Base-by-base conservation (phyloP, 345 rosid species). In the Rhodamnia rubescens region DNA sequence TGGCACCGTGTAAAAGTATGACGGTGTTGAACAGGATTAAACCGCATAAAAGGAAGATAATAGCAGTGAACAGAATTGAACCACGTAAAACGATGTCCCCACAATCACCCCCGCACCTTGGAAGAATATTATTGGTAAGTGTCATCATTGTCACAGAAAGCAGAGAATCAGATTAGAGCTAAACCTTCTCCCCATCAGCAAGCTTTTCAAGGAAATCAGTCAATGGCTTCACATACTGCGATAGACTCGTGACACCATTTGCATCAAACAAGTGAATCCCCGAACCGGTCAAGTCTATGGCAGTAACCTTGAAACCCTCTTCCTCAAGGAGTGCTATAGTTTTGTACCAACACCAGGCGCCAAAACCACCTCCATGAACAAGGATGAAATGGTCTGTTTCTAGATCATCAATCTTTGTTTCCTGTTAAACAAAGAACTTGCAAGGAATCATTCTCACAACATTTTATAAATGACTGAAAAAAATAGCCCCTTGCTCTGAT, bases 321-420 rank as follows among this genome's bases (percentile, higher is more conserved):
- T 94, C 99, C 86, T 97, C 99, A 36, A 97, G 93, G 86, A 93
- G 95, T 54, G 99, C 96, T 57, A 97, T 95, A 82, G 99, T 92
- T 91, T 96, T 97, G 87, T 97, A 97, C 99, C 99, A 97, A 88
- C 99, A 96, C 99, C 99, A 97, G 83, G 99, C 99, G 4, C 99
- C 99, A 88, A 94, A 97, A 49, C 99, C 99, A 74, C 99, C 99
- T 84, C 99, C 99, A 88, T 97, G 99, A 69, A 96, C 95, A 86
- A 96, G 98, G 44, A 96, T 91, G 83, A 97, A 92, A 88, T 97
- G 96, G 86, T 89, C 90, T 85, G 98, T 93, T 87, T 97, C 99
- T 59, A 97, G 94, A 85, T 92, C 95, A 84, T 92, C 94, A 40
- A 92, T 91, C 89, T 95, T 91, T 44, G 93, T 29, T 55, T 94